Conservation (phyloP, 2,329 filamentous ascomycete genomes). For the Colletotrichum cuscutae region DNA sequence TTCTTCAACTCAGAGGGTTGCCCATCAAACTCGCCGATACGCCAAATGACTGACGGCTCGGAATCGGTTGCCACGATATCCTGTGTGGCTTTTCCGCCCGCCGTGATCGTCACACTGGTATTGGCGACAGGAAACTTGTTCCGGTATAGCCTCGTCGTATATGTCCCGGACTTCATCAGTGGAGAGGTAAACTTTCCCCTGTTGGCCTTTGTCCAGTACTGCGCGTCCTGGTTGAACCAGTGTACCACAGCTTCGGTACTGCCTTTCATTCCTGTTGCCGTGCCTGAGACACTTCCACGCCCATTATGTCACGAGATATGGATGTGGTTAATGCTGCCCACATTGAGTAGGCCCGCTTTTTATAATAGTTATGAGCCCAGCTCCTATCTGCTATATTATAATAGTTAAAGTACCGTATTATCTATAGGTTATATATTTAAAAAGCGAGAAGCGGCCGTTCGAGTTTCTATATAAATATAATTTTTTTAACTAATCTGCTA, state of each 20-base stretch:
- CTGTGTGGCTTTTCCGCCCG: slow-evolving; percentile 56
- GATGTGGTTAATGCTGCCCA: too few species aligned
- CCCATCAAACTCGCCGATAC: slow-evolving; percentile 68
- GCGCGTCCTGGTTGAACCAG: slow-evolving; percentile 65
- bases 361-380: too few species aligned
- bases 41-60: slow-evolving; percentile 59
- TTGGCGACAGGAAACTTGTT: slow-evolving; percentile 63
- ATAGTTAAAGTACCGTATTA: too few species aligned
- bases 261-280: slow-evolving; percentile 59
- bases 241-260: slow-evolving; percentile 64
- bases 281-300: slow-evolving; percentile 65
- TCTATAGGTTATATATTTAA: too few species aligned
- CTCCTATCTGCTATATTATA: too few species aligned
- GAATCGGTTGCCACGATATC: slow-evolving; percentile 56
- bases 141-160: slow-evolving; percentile 69
- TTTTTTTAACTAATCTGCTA: too few species aligned
- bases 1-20: slow-evolving; percentile 66
- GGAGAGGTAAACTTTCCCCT: slow-evolving; percentile 63
- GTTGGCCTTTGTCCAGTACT: slow-evolving; percentile 67
- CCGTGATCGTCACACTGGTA: slow-evolving; percentile 55
- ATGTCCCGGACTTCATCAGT: slow-evolving; percentile 68
- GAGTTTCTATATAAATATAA: too few species aligned
- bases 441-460: too few species aligned
- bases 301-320: too few species aligned
- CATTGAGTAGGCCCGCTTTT: too few species aligned